Percentiles rank a stretch among this genome's conserved stretches.
These are phyloP conservation scores for Pyrrhoderma lamaoense DNA, from an alignment of 1,284 basidiomycete species.

Conservation along the genomic window DNA sequence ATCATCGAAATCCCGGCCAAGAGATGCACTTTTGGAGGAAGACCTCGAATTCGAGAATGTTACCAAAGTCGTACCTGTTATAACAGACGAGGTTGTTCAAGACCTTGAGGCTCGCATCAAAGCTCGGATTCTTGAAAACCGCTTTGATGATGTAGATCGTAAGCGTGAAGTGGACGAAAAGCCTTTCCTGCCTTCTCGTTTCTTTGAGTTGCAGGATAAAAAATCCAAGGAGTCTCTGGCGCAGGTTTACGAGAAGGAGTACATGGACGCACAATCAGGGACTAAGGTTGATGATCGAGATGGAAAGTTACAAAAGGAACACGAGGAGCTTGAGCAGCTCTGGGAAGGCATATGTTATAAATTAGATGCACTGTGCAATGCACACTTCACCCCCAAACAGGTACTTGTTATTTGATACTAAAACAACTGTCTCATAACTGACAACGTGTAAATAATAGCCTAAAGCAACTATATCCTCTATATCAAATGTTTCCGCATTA, in stretches of 20 bases:
- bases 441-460: constrained; percentile 46
- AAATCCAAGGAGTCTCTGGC: constrained; percentile 87
- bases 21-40: constrained; percentile 89
- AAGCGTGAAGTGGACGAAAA: constrained; percentile 73
- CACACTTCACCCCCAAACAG: constrained; percentile 93
- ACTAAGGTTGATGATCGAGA: constrained; percentile 72
- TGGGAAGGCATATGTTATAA: constrained; percentile 89
- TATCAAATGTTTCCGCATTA: constrained; percentile 82
- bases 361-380: constrained; percentile 90
- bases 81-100: constrained; percentile 85
- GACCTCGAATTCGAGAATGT: constrained; percentile 93
- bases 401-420: constrained; percentile 37
- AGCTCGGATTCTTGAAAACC: constrained; percentile 77
- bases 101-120: constrained; percentile 90
- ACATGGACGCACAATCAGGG: constrained; percentile 56
- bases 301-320: constrained; percentile 83
- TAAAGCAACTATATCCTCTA: constrained; percentile 81
- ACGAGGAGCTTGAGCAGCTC: constrained; percentile 73
- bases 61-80: constrained; percentile 79
- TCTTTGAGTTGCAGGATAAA: constrained; percentile 86
- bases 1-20: constrained; percentile 72
- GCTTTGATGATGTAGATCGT: constrained; percentile 90
- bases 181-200: constrained; percentile 84
- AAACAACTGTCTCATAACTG: neutral
- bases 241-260: constrained; percentile 96